A percentile compares a stretch with the other conserved stretches of the same genome.
These are phyloP conservation scores for Xerocomellus intermedius DNA, from an alignment of 768 basidiomycete species.

Conservation along the genomic window DNA sequence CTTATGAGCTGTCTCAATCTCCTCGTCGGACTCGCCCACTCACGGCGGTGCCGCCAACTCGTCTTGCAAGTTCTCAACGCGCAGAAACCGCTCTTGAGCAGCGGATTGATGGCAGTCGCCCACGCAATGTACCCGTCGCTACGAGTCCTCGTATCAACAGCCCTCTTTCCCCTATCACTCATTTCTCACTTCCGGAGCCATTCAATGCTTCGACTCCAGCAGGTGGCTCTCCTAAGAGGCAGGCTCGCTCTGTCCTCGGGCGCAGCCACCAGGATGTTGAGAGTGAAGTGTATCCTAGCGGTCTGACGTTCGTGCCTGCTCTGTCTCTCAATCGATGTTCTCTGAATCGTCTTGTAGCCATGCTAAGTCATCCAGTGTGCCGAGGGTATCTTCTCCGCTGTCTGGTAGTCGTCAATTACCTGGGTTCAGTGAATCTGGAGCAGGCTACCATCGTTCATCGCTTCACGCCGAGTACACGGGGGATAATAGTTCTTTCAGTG, in stretches of 20 bases:
- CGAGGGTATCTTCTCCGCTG: constrained; percentile 15
- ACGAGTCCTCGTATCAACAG: not conserved
- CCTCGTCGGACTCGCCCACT: not conserved
- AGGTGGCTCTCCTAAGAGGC: not conserved
- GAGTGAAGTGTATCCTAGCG: not conserved
- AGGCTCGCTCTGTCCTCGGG: not conserved
- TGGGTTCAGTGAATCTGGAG: not conserved
- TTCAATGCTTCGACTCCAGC: not conserved
- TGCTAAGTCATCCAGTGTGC: not conserved
- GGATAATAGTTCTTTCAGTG: not conserved
- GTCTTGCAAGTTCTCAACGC: not conserved
- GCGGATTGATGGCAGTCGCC: not conserved
- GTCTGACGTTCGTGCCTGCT: constrained; percentile 9
- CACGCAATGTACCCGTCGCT: not conserved
- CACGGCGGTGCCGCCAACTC: not conserved
- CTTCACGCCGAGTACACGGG: not conserved
- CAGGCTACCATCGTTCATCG: not conserved
- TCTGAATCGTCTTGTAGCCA: constrained; percentile 13
- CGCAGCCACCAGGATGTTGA: constrained; percentile 2
- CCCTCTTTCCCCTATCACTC: constrained; percentile 19
- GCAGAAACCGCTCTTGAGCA: constrained; percentile 1
- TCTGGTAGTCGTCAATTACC: constrained; percentile 1
- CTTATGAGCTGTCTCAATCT: not conserved
- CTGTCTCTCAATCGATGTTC: not conserved
- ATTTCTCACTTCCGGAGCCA: constrained; percentile 14